phyloP scores from a whole-genome alignment of 2,329 filamentous ascomycete species.

The Microascus cirrosus region DNA sequence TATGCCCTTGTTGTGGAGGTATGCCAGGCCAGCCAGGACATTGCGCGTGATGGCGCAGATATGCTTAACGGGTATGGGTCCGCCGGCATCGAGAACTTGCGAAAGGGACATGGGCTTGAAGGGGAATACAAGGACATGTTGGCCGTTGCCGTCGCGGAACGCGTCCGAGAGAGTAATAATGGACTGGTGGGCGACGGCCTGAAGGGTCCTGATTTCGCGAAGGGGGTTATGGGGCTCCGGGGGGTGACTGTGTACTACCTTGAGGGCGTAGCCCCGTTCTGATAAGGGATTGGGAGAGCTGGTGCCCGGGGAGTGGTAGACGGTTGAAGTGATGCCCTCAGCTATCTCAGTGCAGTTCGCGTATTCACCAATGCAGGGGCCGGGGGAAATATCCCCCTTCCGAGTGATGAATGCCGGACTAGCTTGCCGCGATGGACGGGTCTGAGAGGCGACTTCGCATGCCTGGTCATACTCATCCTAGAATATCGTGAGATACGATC shows the following conservation, averaged over 20 bases:
- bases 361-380: conserved; percentile 42
- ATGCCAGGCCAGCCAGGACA: conserved; percentile 57
- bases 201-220: conserved; percentile 68
- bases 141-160: conserved; percentile 59
- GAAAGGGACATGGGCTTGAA: conserved; percentile 67
- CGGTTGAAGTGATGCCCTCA: conserved; percentile 66
- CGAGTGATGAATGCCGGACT: conserved; percentile 1
- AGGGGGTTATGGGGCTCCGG: conserved; percentile 72
- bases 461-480: conserved; percentile 49
- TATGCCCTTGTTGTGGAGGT: conserved; percentile 64
- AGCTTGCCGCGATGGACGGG: conserved; percentile 5
- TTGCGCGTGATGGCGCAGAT: conserved; percentile 44
- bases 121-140: conserved; percentile 73
- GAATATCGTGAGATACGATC: conserved; percentile 6
- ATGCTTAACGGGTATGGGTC: conserved; percentile 17
- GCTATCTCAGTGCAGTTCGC: conserved; percentile 41
- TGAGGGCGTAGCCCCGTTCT: conserved; percentile 48
- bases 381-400: conserved; percentile 9
- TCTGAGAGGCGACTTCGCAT: conserved; percentile 17
- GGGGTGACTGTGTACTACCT: conserved; percentile 68
- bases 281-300: background rate
- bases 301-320: conserved; percentile 56
- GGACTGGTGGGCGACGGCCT: conserved; percentile 38
- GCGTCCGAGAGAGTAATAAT: conserved; percentile 60
- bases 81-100: conserved; percentile 45